Evolutionary conservation across 495 filamentous ascomycete species (phyloP).

Genomic region (Neurospora sp.): DNA sequence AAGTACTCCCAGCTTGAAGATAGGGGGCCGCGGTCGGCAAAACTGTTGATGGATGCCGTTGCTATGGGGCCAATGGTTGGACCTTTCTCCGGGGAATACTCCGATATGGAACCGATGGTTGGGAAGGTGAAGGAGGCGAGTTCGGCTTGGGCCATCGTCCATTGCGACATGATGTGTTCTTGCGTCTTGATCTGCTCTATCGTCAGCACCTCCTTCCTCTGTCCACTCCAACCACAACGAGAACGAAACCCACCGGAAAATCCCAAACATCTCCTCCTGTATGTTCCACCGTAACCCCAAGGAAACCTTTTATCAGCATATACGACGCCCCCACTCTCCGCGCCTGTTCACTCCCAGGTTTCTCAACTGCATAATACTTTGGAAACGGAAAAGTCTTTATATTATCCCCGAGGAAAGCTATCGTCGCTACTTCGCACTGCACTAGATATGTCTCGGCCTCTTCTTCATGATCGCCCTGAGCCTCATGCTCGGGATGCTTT

Average conservation of each 20-base stretch:
- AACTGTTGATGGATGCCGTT: slow-evolving; percentile 1
- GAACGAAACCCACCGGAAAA: slow-evolving; percentile 12
- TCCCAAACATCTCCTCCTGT: slow-evolving; percentile 11
- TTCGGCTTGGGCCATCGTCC: slow-evolving; percentile 13
- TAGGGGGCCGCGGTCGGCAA: slow-evolving; percentile 5
- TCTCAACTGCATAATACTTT: slow-evolving; percentile 14
- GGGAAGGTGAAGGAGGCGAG: slow-evolving; percentile 6
- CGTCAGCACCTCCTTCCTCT: not conserved
- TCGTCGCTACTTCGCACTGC: slow-evolving; percentile 19
- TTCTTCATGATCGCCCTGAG: not conserved
- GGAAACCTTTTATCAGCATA: slow-evolving; percentile 26
- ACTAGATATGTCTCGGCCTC: slow-evolving; percentile 14
- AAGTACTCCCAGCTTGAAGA: slow-evolving; percentile 9
- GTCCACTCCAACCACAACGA: not conserved
- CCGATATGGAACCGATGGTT: slow-evolving; percentile 10
- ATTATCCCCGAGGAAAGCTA: slow-evolving; percentile 13
- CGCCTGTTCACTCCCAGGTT: slow-evolving; percentile 11
- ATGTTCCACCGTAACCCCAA: slow-evolving; percentile 19
- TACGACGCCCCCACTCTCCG: slow-evolving; percentile 15
- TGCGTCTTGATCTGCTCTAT: slow-evolving; percentile 10
- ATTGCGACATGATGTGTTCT: slow-evolving; percentile 21
- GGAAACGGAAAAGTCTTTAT: slow-evolving; percentile 8
- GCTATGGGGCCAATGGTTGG: slow-evolving; percentile 6
- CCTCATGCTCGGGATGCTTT: slow-evolving; percentile 13
- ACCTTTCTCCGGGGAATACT: not conserved